Evolutionary conservation across 441 rosid genomes (phyloP).

Genomic region (Pelargonium cotyledonis): DNA sequence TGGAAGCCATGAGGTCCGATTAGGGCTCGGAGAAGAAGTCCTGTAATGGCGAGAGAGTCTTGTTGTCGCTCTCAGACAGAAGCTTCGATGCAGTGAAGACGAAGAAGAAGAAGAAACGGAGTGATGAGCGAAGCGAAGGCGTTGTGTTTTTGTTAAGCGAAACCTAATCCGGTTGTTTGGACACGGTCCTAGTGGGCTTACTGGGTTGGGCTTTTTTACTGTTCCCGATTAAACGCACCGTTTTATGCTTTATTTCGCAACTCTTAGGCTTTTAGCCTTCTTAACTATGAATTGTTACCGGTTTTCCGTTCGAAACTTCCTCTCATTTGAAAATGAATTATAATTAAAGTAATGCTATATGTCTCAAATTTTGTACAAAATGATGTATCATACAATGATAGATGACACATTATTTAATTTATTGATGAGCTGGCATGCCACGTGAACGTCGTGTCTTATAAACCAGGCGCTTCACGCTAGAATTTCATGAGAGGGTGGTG

Average conservation of each 20-base stretch:
- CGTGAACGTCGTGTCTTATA: too few relatives aligned
- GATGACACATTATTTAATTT: too few relatives aligned
- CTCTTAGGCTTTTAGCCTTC: background rate
- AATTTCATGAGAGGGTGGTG: too few relatives aligned
- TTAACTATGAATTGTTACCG: too few relatives aligned
- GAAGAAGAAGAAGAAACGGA: background rate
- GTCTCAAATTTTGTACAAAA: too few relatives aligned
- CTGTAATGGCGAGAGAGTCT: background rate
- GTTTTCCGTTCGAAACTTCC: too few relatives aligned
- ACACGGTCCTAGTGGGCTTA: slow-evolving; percentile 12
- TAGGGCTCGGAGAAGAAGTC: slow-evolving; percentile 12
- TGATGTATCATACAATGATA: too few relatives aligned
- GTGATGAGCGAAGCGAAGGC: background rate
- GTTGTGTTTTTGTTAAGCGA: background rate
- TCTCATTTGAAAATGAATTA: too few relatives aligned
- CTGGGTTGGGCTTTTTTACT: background rate
- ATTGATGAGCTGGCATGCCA: too few relatives aligned
- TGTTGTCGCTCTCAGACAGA: background rate
- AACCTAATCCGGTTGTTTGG: slow-evolving; percentile 44
- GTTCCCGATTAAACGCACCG: background rate
- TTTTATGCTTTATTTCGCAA: background rate
- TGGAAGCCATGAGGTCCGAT: slow-evolving; percentile 61
- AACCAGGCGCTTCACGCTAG: too few relatives aligned
- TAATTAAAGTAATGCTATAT: too few relatives aligned
- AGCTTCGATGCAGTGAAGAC: background rate